Evolutionary conservation across 1,284 basidiomycete genomes (phyloP).

Genomic region (Exobasidium rhododendri): DNA sequence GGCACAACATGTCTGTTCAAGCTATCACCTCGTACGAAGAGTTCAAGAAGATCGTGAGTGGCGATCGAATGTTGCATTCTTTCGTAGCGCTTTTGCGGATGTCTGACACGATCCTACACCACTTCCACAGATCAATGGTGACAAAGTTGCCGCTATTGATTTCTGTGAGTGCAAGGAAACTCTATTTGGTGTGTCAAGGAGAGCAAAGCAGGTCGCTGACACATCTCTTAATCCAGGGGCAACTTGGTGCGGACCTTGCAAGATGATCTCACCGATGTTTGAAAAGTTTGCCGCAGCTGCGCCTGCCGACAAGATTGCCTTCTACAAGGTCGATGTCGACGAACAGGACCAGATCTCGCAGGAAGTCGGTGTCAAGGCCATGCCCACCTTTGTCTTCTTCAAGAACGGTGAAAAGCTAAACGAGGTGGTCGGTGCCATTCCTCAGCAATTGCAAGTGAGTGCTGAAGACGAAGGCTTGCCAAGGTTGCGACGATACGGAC

Average conservation of each 20-base stretch:
- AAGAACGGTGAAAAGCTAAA: slow-evolving; percentile 67
- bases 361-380: slow-evolving; percentile 72
- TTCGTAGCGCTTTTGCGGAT: neutral
- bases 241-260: slow-evolving; percentile 64
- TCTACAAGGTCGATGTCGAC: slow-evolving; percentile 69
- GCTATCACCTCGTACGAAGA: slow-evolving; percentile 62
- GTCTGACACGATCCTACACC: neutral
- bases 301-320: slow-evolving; percentile 59
- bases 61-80: neutral
- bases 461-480: no score
- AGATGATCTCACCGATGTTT: slow-evolving; percentile 73
- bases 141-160: slow-evolving; percentile 55
- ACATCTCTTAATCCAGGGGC: slow-evolving; percentile 35
- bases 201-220: no score
- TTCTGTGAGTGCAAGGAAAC: slow-evolving; percentile 46
- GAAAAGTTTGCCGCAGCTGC: slow-evolving; percentile 63
- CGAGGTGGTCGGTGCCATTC: slow-evolving; percentile 66
- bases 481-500: no score
- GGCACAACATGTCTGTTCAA: slow-evolving; percentile 56
- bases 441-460: slow-evolving; percentile 59
- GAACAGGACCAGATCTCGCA: slow-evolving; percentile 58
- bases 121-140: slow-evolving; percentile 62
- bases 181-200: slow-evolving; percentile 35
- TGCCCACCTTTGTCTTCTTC: slow-evolving; percentile 76
- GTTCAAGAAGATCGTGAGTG: slow-evolving; percentile 61